Base-by-base conservation (phyloP, 2,329 filamentous ascomycete genomes). In the Parastagonospora nodorum region DNA sequence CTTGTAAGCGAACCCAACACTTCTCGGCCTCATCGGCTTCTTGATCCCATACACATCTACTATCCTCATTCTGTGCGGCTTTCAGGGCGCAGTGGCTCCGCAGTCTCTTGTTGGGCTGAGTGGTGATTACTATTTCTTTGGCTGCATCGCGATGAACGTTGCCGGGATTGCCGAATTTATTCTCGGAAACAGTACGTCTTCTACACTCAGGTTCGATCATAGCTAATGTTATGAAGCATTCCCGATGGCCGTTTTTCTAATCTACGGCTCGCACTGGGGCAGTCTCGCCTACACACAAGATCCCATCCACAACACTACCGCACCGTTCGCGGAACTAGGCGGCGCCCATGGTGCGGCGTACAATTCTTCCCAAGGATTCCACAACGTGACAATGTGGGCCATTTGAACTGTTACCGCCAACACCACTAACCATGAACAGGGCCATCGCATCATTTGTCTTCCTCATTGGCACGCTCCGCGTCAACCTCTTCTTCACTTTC, bases 51-150 rank as follows among this genome's bases (percentile, higher is more conserved):
- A 61, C 36, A 63, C 60, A 5, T 61, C 60, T 1, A 63, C 60
- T 1, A 54, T 60, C 2, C 50, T 61, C 11, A 58, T 63, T 5
- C 48, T 63, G 2, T 63, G 60, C 10, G 60, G 60, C 4, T 63
- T 61, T 14, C 58, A 58, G 30, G 58, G 58, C n/a, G 54, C 58
- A 2, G 42, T 60, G 0, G 56, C 60, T 3, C 60, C 60, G 5
- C 51, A 58, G 15, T 60, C 56, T 48, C 33, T 63, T 7, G 42
- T 61, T 5, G 60, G 60, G 6, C n/a, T 63, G 10, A 60, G 54
- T n/a, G 60, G 54, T 14, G 57, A 61, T 36, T 63, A 61, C 24
- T 63, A 63, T 32, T 63, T 61, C 46, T 61, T 63, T n/a, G 60
- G 60, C 1, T 53, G 49, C 8, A 51, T 63, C 8, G 60, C 58